Percentiles rank a stretch among this genome's conserved stretches.
Conservation (phyloP, 2,329 filamentous ascomycete genomes). For the Didymella segeticola region DNA sequence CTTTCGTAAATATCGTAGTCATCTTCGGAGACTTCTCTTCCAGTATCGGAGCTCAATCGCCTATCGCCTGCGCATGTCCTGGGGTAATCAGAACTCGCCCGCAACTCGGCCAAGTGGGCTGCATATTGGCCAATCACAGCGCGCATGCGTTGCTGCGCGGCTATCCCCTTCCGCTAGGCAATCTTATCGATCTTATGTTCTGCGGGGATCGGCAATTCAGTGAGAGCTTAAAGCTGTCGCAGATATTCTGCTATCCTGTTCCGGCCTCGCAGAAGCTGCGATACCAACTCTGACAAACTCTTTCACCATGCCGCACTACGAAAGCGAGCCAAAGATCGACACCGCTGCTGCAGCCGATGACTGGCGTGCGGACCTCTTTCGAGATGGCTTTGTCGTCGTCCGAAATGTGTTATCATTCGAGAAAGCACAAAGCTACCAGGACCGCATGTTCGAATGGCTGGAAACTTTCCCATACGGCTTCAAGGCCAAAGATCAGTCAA, state of each 20-base stretch:
- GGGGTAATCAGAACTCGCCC: background rate
- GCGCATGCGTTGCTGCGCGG: background rate
- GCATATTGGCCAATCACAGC: background rate
- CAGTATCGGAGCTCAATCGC: background rate
- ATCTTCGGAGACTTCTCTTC: background rate
- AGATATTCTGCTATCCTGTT: background rate
- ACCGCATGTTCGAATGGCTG: constrained; percentile 43
- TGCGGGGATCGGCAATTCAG: background rate
- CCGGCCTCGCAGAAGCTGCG: background rate
- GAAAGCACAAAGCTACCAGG: constrained; percentile 32
- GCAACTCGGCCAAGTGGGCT: background rate
- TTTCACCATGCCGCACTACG: background rate
- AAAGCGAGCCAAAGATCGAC: background rate
- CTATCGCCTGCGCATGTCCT: background rate
- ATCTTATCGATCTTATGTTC: background rate
- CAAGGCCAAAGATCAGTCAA: constrained; percentile 42
- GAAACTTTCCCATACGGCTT: constrained; percentile 39
- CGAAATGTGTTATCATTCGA: constrained; percentile 34
- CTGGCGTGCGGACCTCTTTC: constrained; percentile 41
- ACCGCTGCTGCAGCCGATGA: constrained; percentile 21
- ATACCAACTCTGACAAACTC: background rate
- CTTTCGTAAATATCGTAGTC: background rate
- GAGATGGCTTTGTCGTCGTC: constrained; percentile 38
- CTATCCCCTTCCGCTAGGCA: background rate
- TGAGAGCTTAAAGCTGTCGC: background rate